These are phyloP conservation scores for Pythium inflatum DNA, from an alignment of 352 stramenopile genomes.

Conservation along the genomic window DNA sequence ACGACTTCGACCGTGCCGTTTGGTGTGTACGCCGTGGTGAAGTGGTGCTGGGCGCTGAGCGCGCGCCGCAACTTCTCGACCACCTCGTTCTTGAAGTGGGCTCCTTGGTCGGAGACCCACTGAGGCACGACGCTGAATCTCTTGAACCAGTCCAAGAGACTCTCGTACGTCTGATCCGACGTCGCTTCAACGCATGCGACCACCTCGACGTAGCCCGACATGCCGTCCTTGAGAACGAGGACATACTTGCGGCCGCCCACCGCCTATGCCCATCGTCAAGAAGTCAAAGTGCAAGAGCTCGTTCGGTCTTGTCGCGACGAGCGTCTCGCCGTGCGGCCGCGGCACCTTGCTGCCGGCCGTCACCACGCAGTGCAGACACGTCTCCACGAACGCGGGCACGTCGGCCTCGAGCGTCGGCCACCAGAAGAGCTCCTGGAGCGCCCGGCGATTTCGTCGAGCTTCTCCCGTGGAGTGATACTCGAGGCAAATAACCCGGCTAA, in stretches of 20 bases:
- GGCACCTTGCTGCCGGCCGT: constrained; percentile 12
- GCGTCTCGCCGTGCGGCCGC: constrained; percentile 10
- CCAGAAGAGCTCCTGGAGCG: constrained; percentile 20
- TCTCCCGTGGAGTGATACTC: constrained; percentile 22
- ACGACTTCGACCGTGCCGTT: constrained; percentile 43
- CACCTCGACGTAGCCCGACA: constrained; percentile 7
- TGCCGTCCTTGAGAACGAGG: constrained; percentile 24
- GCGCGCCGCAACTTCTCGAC: constrained; percentile 18
- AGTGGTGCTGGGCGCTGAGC: constrained; percentile 33
- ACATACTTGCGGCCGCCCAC: background rate
- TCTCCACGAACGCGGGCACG: constrained; percentile 22
- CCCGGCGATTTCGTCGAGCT: constrained; percentile 17
- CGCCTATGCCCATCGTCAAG: constrained; percentile 15
- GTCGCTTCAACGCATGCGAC: background rate
- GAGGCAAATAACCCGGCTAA: constrained; percentile 10
- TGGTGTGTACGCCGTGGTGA: constrained; percentile 35
- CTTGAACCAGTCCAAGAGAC: constrained; percentile 38
- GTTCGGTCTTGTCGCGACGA: constrained; percentile 16
- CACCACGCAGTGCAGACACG: constrained; percentile 29
- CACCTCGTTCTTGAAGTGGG: constrained; percentile 42
- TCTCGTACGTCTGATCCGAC: constrained; percentile 2
- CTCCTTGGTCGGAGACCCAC: constrained; percentile 39
- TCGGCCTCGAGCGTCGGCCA: constrained; percentile 20
- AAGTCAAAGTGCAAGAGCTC: constrained; percentile 37
- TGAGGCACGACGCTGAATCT: constrained; percentile 26